These are phyloP conservation scores for Trichoderma atrobrunneum DNA, from an alignment of 2,329 filamentous ascomycete species.

Conservation along the genomic window DNA sequence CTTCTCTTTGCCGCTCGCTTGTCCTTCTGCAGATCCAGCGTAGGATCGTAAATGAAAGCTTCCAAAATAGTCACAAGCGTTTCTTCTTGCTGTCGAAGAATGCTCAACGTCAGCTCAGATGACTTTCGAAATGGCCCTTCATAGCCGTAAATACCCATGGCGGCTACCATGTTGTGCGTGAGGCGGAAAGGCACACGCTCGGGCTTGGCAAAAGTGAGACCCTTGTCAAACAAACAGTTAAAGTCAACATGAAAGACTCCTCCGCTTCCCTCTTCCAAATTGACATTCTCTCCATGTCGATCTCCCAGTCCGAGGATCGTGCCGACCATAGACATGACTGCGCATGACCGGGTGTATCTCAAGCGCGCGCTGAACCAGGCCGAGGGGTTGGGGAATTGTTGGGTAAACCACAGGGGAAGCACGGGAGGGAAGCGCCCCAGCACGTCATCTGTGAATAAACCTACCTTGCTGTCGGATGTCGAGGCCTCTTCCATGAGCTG, in stretches of 20 bases:
- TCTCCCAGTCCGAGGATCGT: conserved; percentile 92
- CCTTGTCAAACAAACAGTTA: conserved; percentile 99
- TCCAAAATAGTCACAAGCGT: conserved; percentile 96
- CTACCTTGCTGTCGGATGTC: conserved; percentile 56
- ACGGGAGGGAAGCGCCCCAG: conserved; percentile 72
- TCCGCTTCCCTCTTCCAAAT: conserved; percentile 89
- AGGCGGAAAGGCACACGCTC: conserved; percentile 94
- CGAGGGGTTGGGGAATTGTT: conserved; percentile 89
- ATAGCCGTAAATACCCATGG: conserved; percentile 92
- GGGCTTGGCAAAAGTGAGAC: conserved; percentile 89
- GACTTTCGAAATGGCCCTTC: conserved; percentile 91
- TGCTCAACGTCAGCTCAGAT: conserved; percentile 80
- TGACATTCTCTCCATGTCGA: conserved; percentile 94
- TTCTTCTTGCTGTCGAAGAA: conserved; percentile 88
- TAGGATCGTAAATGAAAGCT: conserved; percentile 95
- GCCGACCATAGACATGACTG: conserved; percentile 99
- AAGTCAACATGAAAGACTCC: conserved; percentile 98
- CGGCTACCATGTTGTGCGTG: conserved; percentile 97
- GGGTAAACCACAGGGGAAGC: conserved; percentile 91
- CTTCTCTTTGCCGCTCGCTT: conserved; percentile 44
- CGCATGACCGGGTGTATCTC: conserved; percentile 86
- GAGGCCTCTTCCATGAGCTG: conserved; percentile 62
- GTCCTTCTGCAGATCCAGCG: conserved; percentile 79
- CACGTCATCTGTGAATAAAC: conserved; percentile 67
- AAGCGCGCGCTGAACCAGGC: conserved; percentile 88